Evolutionary conservation across 2,329 filamentous ascomycete genomes (phyloP).

Genomic region (Dryadomyces quercivorus): DNA sequence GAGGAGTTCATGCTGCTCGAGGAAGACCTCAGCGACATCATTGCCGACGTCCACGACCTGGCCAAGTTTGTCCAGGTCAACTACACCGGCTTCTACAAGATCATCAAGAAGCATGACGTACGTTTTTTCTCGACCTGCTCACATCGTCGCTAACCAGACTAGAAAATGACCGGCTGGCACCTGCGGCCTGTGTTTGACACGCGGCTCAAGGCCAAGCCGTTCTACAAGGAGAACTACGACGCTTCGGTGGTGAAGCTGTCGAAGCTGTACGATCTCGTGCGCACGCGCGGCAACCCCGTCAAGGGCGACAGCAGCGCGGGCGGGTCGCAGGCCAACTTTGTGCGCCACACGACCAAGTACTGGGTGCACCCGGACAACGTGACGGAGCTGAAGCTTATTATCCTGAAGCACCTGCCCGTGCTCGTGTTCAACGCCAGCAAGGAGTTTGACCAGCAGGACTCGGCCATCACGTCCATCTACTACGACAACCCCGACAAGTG

Average conservation of each 20-base stretch:
- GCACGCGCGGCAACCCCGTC: constrained; percentile 82
- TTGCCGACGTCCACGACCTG: constrained; percentile 94
- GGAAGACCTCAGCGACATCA: constrained; percentile 92
- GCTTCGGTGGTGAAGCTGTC: constrained; percentile 90
- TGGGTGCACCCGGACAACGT: constrained; percentile 99
- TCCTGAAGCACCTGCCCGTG: constrained; percentile 93
- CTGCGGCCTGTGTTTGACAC: constrained; percentile 93
- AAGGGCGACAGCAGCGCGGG: constrained; percentile 88
- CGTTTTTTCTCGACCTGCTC: not conserved
- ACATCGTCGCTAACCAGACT: not conserved
- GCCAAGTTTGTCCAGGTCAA: constrained; percentile 98
- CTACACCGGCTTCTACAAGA: constrained; percentile 99
- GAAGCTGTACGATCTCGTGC: constrained; percentile 85
- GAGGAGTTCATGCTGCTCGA: constrained; percentile 92
- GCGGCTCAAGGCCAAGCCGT: constrained; percentile 87
- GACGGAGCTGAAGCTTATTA: constrained; percentile 93
- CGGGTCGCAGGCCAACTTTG: constrained; percentile 85
- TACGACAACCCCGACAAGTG: constrained; percentile 91
- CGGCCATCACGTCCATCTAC: constrained; percentile 96
- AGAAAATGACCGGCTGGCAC: constrained; percentile 93
- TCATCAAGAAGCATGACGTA: constrained; percentile 99
- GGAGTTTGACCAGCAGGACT: constrained; percentile 82
- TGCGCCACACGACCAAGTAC: constrained; percentile 96
- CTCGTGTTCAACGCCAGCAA: constrained; percentile 96
- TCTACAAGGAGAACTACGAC: constrained; percentile 99